phyloP scores from a whole-genome alignment of 2,329 filamentous ascomycete species.

The Pseudophaeomoniella oleicola region DNA sequence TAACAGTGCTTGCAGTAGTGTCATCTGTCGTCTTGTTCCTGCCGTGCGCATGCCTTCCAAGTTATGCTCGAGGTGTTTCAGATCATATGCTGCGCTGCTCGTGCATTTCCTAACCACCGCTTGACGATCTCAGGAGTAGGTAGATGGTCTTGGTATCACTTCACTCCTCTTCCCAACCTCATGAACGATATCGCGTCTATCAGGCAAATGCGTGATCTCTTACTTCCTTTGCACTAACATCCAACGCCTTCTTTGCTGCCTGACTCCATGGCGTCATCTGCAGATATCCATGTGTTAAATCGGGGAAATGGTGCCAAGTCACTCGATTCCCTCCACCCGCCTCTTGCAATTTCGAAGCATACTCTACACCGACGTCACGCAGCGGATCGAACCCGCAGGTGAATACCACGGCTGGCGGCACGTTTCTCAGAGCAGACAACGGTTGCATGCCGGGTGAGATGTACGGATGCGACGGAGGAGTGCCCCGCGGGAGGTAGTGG shows the following conservation, averaged over 20 bases:
- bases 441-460: conserved; percentile 18
- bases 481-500: conserved; percentile 15
- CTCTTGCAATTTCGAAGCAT: conserved; percentile 14
- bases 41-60: too few relatives aligned
- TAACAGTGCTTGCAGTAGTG: too few relatives aligned
- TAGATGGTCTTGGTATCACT: too few relatives aligned
- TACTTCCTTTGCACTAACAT: conserved; percentile 1
- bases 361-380: conserved; percentile 18
- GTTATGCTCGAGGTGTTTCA: too few relatives aligned
- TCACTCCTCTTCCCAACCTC: too few relatives aligned
- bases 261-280: conserved; percentile 18
- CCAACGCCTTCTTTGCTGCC: conserved; percentile 10
- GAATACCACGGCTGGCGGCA: conserved; percentile 15
- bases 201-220: neutral
- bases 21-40: too few relatives aligned
- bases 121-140: too few relatives aligned
- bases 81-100: too few relatives aligned
- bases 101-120: too few relatives aligned
- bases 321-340: conserved; percentile 13
- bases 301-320: conserved; percentile 14
- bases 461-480: conserved; percentile 13
- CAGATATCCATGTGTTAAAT: conserved; percentile 16
- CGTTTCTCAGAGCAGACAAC: conserved; percentile 9
- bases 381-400: conserved; percentile 19
- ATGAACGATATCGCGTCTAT: neutral